Conservation (phyloP, 78 protist genomes). For the Emiliania huxleyi region DNA sequence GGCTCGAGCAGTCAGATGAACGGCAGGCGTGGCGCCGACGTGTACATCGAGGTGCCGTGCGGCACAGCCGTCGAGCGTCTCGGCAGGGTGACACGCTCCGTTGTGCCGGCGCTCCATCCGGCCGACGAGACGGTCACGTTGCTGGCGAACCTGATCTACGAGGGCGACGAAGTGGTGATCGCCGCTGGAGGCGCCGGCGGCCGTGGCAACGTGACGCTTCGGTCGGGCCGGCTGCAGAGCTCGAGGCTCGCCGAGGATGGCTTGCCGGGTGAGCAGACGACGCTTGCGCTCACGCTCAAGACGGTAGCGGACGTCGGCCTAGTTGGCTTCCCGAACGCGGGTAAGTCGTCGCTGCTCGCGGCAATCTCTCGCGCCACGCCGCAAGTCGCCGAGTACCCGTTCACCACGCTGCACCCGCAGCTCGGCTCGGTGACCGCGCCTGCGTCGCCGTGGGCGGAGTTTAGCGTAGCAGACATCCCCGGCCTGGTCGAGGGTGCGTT, state of each 20-base stretch:
- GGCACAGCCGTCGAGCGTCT: background rate
- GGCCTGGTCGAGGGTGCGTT: conserved; percentile 18
- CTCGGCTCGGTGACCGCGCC: background rate
- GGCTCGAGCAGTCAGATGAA: background rate
- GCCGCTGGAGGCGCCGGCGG: conserved; percentile 15
- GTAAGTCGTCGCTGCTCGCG: conserved; percentile 2
- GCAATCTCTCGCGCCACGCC: background rate
- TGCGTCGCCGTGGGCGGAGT: background rate
- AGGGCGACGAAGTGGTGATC: background rate
- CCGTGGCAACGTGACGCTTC: background rate
- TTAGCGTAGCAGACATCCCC: background rate
- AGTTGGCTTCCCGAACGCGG: conserved; percentile 33
- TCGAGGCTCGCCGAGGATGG: conserved; percentile 9
- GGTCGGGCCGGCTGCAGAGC: background rate
- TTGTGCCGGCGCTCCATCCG: background rate
- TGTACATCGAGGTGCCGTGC: background rate
- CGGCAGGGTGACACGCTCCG: background rate
- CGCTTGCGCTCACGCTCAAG: background rate
- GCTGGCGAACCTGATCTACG: background rate
- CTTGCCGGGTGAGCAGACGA: background rate
- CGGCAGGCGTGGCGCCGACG: background rate
- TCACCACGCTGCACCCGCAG: conserved; percentile 39
- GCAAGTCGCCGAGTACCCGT: background rate
- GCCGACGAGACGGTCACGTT: background rate
- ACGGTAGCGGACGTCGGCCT: conserved; percentile 17